Conservation (phyloP, 202 grass and related monocot species). For the Dendrocalamus latiflorus region DNA sequence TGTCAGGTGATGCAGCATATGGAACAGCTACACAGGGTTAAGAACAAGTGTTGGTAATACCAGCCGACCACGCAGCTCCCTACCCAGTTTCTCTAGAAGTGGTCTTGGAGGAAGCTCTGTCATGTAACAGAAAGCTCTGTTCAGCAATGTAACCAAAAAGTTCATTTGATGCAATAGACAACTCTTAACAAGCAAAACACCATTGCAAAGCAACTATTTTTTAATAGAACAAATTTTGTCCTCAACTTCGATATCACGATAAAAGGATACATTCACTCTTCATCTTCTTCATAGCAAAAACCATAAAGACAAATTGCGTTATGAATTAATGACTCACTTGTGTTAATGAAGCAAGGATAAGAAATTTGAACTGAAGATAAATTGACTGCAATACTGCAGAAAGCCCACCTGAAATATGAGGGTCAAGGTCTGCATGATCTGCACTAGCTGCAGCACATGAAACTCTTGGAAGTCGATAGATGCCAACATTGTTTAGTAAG, state of each 20-base stretch:
- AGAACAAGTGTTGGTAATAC: too few relatives aligned
- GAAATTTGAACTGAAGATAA: background rate
- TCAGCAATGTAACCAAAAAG: constrained; percentile 18
- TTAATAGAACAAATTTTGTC: background rate
- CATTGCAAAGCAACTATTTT: background rate
- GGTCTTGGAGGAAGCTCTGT: too few relatives aligned
- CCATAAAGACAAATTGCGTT: background rate
- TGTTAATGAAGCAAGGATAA: constrained; percentile 5
- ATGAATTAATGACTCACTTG: background rate
- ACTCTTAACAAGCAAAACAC: background rate
- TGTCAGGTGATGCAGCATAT: constrained; percentile 6
- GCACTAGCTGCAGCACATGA: constrained; percentile 77
- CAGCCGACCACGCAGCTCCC: too few relatives aligned
- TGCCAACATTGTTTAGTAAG: constrained; percentile 51
- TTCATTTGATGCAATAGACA: background rate
- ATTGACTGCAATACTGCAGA: background rate
- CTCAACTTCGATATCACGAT: background rate
- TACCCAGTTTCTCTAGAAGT: too few relatives aligned
- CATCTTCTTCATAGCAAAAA: background rate
- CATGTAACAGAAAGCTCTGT: constrained; percentile 17
- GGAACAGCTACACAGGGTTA: too few relatives aligned
- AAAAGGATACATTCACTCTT: background rate
- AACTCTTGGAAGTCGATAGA: constrained; percentile 84
- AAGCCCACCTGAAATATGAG: constrained; percentile 60
- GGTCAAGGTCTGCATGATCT: constrained; percentile 75